Evolutionary conservation across 2,329 filamentous ascomycete species (phyloP).

Genomic region (Westerdykella aurantiaca): DNA sequence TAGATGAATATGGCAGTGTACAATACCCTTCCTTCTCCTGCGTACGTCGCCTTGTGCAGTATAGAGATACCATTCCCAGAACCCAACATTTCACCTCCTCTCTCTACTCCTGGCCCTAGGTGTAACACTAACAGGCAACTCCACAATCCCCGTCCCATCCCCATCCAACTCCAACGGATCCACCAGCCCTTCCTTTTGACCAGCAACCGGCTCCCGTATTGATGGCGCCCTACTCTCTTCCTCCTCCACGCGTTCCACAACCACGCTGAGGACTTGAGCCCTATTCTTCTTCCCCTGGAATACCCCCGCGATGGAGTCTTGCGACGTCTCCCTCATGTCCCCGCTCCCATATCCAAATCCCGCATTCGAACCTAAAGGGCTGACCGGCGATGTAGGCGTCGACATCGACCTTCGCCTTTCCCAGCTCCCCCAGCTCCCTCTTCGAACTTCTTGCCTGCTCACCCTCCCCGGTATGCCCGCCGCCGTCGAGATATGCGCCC

Average conservation of each 20-base stretch:
- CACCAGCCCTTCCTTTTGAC: constrained; percentile 21
- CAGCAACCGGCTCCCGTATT: constrained; percentile 18
- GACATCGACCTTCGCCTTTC: not conserved
- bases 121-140: constrained; percentile 19
- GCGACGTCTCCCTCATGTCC: constrained; percentile 3
- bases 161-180: constrained; percentile 23
- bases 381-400: constrained; percentile 5
- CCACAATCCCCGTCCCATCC: constrained; percentile 10
- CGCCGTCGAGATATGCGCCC: constrained; percentile 4
- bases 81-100: constrained; percentile 3
- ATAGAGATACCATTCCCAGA: not conserved
- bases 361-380: constrained; percentile 1
- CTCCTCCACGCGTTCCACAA: constrained; percentile 17
- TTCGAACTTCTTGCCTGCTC: not conserved
- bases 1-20: no score
- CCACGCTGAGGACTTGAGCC: constrained; percentile 17
- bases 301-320: constrained; percentile 1
- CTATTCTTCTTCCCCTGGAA: constrained; percentile 14
- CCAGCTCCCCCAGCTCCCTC: constrained; percentile 1
- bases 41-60: no score
- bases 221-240: constrained; percentile 9
- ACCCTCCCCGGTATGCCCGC: constrained; percentile 2
- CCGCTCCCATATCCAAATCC: not conserved
- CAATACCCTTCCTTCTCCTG: no score
- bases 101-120: constrained; percentile 15